A percentile compares a stretch with the other conserved stretches of the same genome.
phyloP scores from a whole-genome alignment of 1,284 basidiomycete species.

The Apiotrichum gamsii region DNA sequence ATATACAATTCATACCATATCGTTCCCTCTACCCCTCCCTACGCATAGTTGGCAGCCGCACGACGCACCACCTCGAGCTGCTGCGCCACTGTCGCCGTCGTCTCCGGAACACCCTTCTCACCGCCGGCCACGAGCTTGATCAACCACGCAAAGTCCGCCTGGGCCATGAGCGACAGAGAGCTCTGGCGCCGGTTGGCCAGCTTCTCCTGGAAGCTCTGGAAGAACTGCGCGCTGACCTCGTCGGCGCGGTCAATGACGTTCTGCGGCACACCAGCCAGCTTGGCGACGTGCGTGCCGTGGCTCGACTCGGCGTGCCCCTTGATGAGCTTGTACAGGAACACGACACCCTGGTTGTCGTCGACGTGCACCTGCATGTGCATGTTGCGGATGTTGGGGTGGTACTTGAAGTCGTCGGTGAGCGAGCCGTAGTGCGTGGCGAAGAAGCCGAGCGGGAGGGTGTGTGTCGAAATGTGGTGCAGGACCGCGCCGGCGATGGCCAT shows the following conservation, averaged over 20 bases:
- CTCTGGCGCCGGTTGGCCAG: slow-evolving; percentile 60
- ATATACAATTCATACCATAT: too few relatives aligned
- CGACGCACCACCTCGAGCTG: slow-evolving; percentile 31
- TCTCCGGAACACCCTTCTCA: slow-evolving; percentile 4
- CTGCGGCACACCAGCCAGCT: slow-evolving; percentile 69
- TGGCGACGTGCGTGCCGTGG: slow-evolving; percentile 88
- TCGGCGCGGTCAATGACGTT: slow-evolving; percentile 73
- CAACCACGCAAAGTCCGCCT: slow-evolving; percentile 81
- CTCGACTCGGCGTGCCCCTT: slow-evolving; percentile 82
- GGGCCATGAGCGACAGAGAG: slow-evolving; percentile 65
- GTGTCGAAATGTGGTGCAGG: slow-evolving; percentile 82
- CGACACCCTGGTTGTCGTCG: slow-evolving; percentile 82
- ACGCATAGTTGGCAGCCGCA: slow-evolving; percentile 10
- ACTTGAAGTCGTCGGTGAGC: slow-evolving; percentile 52
- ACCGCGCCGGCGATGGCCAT: slow-evolving; percentile 97
- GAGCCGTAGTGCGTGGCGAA: slow-evolving; percentile 51
- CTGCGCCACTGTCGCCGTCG: slow-evolving; percentile 15
- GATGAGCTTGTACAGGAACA: slow-evolving; percentile 90
- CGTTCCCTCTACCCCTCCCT: too few relatives aligned
- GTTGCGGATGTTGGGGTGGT: slow-evolving; percentile 85
- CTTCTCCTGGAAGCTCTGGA: slow-evolving; percentile 71
- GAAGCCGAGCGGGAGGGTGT: slow-evolving; percentile 68
- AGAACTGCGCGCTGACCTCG: slow-evolving; percentile 78
- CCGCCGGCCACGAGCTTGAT: slow-evolving; percentile 21
- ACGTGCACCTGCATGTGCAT: slow-evolving; percentile 93